Evolutionary conservation across 441 rosid genomes (phyloP).

Genomic region (Isatis lusitanica): DNA sequence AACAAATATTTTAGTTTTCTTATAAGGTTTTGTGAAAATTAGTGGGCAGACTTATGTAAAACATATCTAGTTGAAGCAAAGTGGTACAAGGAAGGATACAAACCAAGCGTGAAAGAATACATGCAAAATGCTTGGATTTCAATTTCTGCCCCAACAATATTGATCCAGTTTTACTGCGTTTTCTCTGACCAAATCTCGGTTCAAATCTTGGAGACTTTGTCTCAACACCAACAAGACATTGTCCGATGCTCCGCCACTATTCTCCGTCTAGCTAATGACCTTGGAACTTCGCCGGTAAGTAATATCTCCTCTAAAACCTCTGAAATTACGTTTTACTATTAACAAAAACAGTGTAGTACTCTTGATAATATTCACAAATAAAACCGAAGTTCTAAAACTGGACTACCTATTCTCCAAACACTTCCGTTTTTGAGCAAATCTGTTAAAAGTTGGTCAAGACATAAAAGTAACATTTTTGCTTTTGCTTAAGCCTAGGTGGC

Average conservation of each 20-base stretch:
- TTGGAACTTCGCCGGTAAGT: constrained; percentile 45
- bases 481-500: background rate
- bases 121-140: constrained; percentile 41
- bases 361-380: too few species aligned
- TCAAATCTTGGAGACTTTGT: background rate
- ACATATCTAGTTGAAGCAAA: constrained; percentile 37
- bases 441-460: background rate
- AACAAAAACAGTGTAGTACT: background rate
- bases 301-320: background rate
- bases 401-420: background rate
- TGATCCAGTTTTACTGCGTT: constrained; percentile 26
- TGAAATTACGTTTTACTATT: background rate
- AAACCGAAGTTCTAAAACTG: too few species aligned
- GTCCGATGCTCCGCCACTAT: constrained; percentile 26
- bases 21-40: constrained; percentile 39
- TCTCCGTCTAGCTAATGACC: constrained; percentile 37
- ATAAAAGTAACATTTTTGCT: background rate
- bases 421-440: background rate
- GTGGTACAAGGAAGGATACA: constrained; percentile 34
- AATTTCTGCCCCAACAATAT: constrained; percentile 3
- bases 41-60: constrained; percentile 38
- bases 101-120: constrained; percentile 36
- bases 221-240: background rate
- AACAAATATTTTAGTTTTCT: background rate
- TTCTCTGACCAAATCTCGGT: background rate